Evolutionary conservation across 2,329 filamentous ascomycete species (phyloP).

Genomic region (Colletotrichum sp.): DNA sequence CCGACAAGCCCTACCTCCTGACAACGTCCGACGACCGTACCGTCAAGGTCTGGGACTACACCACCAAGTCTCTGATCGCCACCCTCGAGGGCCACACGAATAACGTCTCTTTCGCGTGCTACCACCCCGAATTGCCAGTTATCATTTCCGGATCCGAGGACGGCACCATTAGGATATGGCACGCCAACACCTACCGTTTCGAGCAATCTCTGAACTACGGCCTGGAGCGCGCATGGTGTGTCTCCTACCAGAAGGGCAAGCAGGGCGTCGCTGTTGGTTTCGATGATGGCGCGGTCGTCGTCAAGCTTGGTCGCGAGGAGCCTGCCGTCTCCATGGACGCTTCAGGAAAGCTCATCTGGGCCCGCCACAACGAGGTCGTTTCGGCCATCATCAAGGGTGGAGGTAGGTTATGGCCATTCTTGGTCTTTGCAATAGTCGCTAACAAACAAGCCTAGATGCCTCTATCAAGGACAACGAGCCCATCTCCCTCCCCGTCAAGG

Average conservation of each 20-base stretch:
- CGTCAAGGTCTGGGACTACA: constrained; percentile 99
- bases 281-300: constrained; percentile 95
- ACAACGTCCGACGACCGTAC: constrained; percentile 85
- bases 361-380: constrained; percentile 91
- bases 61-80: constrained; percentile 94
- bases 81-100: constrained; percentile 97
- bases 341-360: constrained; percentile 96
- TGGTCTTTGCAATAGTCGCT: constrained; percentile 21
- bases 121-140: constrained; percentile 94
- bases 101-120: constrained; percentile 97
- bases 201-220: constrained; percentile 97
- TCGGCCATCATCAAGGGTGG: constrained; percentile 94
- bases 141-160: constrained; percentile 99
- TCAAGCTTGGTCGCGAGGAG: constrained; percentile 97
- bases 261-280: constrained; percentile 96
- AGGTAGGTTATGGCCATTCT: constrained; percentile 44
- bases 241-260: constrained; percentile 91
- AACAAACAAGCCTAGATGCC: constrained; percentile 61
- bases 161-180: constrained; percentile 97
- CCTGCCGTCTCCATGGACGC: constrained; percentile 97
- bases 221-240: constrained; percentile 95
- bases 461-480: constrained; percentile 87
- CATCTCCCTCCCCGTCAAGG: constrained; percentile 87
- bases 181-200: constrained; percentile 94
- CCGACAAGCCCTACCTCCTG: constrained; percentile 84